These are phyloP conservation scores for Moricandia arvensis DNA, from an alignment of 345 rosid species.

Conservation along the genomic window DNA sequence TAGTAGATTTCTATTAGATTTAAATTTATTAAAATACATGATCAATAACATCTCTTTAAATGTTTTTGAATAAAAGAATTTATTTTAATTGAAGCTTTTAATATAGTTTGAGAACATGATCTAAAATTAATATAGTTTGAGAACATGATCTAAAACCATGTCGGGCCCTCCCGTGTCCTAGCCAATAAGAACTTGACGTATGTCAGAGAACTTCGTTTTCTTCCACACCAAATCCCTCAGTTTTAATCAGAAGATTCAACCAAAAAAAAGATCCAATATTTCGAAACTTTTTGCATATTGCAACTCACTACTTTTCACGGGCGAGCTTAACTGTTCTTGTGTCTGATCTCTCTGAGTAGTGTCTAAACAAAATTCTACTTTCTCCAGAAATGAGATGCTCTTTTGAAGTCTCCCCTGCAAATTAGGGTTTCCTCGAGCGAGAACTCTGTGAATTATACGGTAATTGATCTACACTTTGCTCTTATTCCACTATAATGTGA, in stretches of 20 bases:
- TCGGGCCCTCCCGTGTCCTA: background rate
- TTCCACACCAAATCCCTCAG: slow-evolving; percentile 33
- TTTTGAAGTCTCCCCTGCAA: background rate
- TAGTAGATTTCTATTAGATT: no score
- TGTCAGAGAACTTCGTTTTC: slow-evolving; percentile 19
- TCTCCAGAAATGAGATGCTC: slow-evolving; percentile 3
- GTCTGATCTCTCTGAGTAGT: slow-evolving; percentile 31
- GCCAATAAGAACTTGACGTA: background rate
- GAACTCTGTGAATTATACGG: slow-evolving; percentile 29
- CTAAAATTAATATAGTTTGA: slow-evolving; percentile 16
- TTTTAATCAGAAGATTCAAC: slow-evolving; percentile 18
- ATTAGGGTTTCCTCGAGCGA: slow-evolving; percentile 31
- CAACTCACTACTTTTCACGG: background rate
- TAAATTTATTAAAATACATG: no score
- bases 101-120: slow-evolving; percentile 9
- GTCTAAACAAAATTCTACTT: slow-evolving; percentile 10
- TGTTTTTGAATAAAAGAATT: slow-evolving; percentile 16
- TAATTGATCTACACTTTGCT: slow-evolving; percentile 26
- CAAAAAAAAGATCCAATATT: slow-evolving; percentile 24
- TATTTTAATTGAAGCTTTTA: background rate
- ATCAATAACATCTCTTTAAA: no score
- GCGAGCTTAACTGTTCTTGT: slow-evolving; percentile 11
- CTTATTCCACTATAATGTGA: background rate
- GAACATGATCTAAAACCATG: slow-evolving; percentile 13
- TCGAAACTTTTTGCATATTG: slow-evolving; percentile 16